Percentiles rank a stretch among this genome's conserved stretches.
These are phyloP conservation scores for Apiospora aurea DNA, from an alignment of 2,329 filamentous ascomycete genomes.

Conservation along the genomic window DNA sequence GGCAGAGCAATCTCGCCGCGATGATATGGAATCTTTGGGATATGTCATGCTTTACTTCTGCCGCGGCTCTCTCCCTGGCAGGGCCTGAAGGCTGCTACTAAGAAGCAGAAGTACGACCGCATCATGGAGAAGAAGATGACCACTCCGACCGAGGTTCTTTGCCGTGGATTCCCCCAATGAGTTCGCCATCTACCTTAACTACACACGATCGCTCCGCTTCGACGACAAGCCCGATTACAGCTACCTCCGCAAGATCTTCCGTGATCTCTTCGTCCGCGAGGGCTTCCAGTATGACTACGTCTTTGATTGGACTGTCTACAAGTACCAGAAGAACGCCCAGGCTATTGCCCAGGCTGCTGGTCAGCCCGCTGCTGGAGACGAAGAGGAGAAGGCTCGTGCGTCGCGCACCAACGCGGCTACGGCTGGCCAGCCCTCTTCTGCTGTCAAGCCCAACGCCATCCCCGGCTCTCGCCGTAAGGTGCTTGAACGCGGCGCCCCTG, in stretches of 20 bases:
- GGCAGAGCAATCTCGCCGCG: conserved; percentile 95
- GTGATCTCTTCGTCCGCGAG: conserved; percentile 97
- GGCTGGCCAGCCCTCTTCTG: conserved; percentile 66
- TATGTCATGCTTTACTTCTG: conserved; percentile 99
- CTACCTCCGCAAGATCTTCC: conserved; percentile 99
- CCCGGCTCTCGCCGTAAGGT: conserved; percentile 85
- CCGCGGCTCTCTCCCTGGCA: conserved; percentile 98
- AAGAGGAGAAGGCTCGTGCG: conserved; percentile 78
- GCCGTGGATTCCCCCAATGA: conserved; percentile 99
- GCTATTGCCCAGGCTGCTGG: conserved; percentile 86
- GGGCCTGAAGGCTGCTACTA: conserved; percentile 96
- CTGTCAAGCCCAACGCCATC: conserved; percentile 75
- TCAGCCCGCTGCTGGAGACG: conserved; percentile 70
- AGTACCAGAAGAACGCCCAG: conserved; percentile 99
- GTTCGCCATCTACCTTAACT: conserved; percentile 99
- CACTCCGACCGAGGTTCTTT: conserved; percentile 96
- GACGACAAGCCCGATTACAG: conserved; percentile 99
- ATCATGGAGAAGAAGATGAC: conserved; percentile 99
- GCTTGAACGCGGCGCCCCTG: conserved; percentile 71
- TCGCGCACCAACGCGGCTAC: conserved; percentile 71
- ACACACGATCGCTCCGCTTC: conserved; percentile 97
- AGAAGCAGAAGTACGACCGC: conserved; percentile 99
- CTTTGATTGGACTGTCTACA: conserved; percentile 99
- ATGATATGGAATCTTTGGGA: conserved; percentile 98
- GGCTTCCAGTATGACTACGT: conserved; percentile 99